A percentile compares a stretch with the other conserved stretches of the same genome.
Evolutionary conservation across 495 filamentous ascomycete genomes (phyloP).

Genomic region (Evernia prunastri): DNA sequence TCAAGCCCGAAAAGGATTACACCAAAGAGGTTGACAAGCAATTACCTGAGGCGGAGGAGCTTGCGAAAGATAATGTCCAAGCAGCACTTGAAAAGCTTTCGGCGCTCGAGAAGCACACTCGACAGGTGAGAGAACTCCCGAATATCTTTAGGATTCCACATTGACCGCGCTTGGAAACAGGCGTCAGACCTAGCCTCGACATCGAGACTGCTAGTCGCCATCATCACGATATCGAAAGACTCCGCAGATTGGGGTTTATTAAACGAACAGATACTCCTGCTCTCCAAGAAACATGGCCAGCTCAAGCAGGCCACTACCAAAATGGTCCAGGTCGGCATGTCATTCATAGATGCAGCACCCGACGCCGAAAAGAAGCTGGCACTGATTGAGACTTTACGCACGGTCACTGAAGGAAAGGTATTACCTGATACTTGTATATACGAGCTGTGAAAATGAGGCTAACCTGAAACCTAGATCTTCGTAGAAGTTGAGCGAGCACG

Average conservation of each 20-base stretch:
- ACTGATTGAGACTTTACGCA: conserved; percentile 88
- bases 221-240: conserved; percentile 92
- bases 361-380: conserved; percentile 79
- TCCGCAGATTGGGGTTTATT: conserved; percentile 85
- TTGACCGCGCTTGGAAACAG: conserved; percentile 37
- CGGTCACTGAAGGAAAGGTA: conserved; percentile 96
- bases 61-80: conserved; percentile 79
- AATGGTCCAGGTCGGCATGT: conserved; percentile 97
- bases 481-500: conserved; percentile 97
- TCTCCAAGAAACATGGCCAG: conserved; percentile 99
- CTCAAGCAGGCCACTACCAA: conserved; percentile 97
- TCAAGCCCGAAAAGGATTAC: conserved; percentile 71
- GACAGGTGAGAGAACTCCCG: conserved; percentile 59
- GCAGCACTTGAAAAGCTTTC: conserved; percentile 90
- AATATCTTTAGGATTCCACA: not conserved
- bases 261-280: conserved; percentile 89
- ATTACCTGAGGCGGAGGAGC: conserved; percentile 79
- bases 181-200: conserved; percentile 93
- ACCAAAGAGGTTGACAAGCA: conserved; percentile 87
- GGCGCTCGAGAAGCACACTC: conserved; percentile 85
- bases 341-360: conserved; percentile 76
- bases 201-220: conserved; percentile 74
- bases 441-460: not conserved
- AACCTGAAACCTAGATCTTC: conserved; percentile 62
- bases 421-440: not conserved